Base-by-base conservation (phyloP, 2,329 filamentous ascomycete genomes). In the Epichloe coenophiala region DNA sequence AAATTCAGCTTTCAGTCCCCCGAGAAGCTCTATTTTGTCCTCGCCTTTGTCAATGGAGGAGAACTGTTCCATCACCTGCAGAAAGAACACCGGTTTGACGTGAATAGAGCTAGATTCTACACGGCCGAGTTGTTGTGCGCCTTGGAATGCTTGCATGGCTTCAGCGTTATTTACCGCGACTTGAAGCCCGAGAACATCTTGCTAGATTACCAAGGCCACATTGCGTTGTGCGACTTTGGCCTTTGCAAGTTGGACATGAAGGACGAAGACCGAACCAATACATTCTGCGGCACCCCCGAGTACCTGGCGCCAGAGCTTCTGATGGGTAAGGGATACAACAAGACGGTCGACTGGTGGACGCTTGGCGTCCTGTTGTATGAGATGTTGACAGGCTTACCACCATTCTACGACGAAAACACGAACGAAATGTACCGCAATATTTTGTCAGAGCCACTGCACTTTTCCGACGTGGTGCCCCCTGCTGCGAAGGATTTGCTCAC, bases 381-480 rank as follows among this genome's bases (percentile, higher is more conserved):
- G 73, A 98, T 98, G 93, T 75, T 97, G 75, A 97, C 93, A 51
- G 93, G 93, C 51, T 75, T 97, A 44, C 93, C 93, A 36, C 93
- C 93, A 0, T 98, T 97, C 71, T 98, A 98, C 70, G 91, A 97
- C 61, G 93, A 98, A 70, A 96, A 96, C 71, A 96, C 89, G 54
- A 97, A 97, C 68, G 91, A 97, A 70, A 97, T 95, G 93, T 97
- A 98, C 69, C 86, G 90, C 66, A 98, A 98, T 78, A 98, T 98
- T 62, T 74, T 97, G 46, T 91, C 90, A 52, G 93, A 97, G 68
- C 91, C 93, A 23, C 76, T 98, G 46, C 89, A 95, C 65, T 97
- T 97, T 76, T 90, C 91, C 15, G 91, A 97, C 59, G 82, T 96
- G 35, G 91, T 97, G 33, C 93, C 93, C 11, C 86, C 88, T 1